Evolutionary conservation across 2,329 filamentous ascomycete genomes (phyloP).

Genomic region (Sporothrix humicola): DNA sequence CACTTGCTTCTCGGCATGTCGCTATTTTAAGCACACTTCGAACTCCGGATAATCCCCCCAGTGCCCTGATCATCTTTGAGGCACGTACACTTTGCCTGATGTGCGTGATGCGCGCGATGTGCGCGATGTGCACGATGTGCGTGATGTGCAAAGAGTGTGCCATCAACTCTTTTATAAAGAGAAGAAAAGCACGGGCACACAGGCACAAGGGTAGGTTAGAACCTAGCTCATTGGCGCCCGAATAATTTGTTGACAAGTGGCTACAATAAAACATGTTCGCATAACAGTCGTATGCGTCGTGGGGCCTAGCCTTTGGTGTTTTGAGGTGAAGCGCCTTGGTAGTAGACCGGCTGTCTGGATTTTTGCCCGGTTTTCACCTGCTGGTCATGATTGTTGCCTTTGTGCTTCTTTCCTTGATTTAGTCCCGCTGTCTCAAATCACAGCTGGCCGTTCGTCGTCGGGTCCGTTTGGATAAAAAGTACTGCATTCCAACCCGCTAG

Average conservation of each 20-base stretch:
- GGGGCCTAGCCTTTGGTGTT: not conserved
- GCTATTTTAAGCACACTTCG: not conserved
- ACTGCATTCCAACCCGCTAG: not conserved
- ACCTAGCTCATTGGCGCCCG: not conserved
- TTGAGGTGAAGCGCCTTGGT: not conserved
- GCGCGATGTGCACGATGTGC: constrained; percentile 22
- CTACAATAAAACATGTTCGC: no score
- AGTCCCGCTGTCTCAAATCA: no score
- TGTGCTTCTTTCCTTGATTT: not conserved
- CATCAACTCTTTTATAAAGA: not conserved
- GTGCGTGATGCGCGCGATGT: constrained; percentile 28
- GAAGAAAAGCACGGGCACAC: no score
- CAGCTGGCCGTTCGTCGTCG: no score
- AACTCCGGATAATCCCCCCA: constrained; percentile 15
- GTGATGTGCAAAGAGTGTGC: constrained; percentile 4
- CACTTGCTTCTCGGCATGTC: not conserved
- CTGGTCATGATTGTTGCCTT: not conserved
- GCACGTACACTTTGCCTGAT: constrained; percentile 17
- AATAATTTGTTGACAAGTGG: not conserved
- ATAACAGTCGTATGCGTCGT: not conserved
- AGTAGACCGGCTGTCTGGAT: not conserved
- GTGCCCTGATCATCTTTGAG: not conserved
- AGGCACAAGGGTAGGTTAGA: not conserved
- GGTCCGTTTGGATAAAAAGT: no score
- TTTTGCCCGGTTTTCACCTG: constrained; percentile 1